Base-by-base conservation (phyloP, 1,284 basidiomycete species). In the Sanghuangporus weigelae region DNA sequence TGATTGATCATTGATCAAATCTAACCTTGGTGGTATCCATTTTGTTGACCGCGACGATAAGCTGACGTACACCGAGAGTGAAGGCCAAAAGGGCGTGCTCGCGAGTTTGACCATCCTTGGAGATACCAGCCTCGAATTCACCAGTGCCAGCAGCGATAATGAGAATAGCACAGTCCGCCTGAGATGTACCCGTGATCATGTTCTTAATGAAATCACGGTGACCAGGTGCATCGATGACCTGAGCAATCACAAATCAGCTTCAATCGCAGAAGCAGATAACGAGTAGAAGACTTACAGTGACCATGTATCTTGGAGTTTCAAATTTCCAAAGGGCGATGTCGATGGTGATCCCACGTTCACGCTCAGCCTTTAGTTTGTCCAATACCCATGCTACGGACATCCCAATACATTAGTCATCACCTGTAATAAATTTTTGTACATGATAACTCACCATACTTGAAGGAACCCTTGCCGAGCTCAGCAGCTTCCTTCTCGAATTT, bases 161-260 rank as follows among this genome's bases (percentile, higher is more conserved):
- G 79, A 99, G 95, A 77, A 99, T 92, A 76, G 95, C 96, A 76
- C 96, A 98, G 81, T 98, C 96, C 77, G 96, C 96, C 87, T 98
- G 96, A 74, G 96, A 98, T 76, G 96, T 99, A 88, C 96, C 96
- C 69, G 95, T 98, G 78, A 98, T 98, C 95, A 98, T 98, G 93
- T 98, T 99, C 87, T 99, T 99, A 89, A 99, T 99, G 84, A 99
- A 99, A 79, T 99, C 97, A 90, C 96, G 95, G 84, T 99, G 97
- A 78, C 96, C 97, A 63, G 96, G 97, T 79, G 96, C 97, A 78
- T 98, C 96, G 73, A 96, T 96, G 81, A 96, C 94, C 90, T 92
- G 65, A 26, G 64, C 64, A 57, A n/a, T 50, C 53, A 40, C 44
- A 31, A 35, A 64, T 55, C 38, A 62, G 65, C 51, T 40, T 49